Conservation (phyloP, 106 monocot genomes). For the Apostasia ramifera region DNA sequence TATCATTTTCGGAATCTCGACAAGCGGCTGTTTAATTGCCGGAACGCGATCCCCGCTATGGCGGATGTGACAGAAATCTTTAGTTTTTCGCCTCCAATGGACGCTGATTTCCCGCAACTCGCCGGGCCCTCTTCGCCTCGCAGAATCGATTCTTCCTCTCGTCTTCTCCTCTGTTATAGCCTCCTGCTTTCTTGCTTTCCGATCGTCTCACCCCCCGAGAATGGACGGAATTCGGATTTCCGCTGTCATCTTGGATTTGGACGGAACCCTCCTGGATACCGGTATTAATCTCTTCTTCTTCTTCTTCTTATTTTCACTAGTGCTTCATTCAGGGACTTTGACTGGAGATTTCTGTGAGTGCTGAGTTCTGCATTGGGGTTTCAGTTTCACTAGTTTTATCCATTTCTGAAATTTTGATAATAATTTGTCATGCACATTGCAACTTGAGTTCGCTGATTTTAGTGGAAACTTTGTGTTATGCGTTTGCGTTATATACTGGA, state of each 20-base stretch:
- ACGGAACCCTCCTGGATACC: slow-evolving; percentile 59
- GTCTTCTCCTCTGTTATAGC: background rate
- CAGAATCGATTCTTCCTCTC: slow-evolving; percentile 2
- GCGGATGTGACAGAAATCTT: background rate
- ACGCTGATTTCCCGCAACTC: slow-evolving; percentile 5
- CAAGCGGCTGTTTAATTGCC: no score
- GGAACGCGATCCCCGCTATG: background rate
- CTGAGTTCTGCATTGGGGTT: no score
- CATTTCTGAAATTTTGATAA: no score
- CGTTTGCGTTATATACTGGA: background rate
- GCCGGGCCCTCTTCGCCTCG: background rate
- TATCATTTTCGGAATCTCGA: no score
- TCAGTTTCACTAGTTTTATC: no score
- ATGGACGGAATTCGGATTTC: slow-evolving; percentile 21
- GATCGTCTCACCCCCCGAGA: background rate
- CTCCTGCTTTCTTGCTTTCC: background rate
- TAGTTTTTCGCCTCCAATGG: background rate
- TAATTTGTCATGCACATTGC: no score
- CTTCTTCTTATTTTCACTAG: background rate
- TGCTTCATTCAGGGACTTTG: background rate
- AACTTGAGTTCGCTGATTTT: no score
- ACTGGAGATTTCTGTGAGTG: background rate
- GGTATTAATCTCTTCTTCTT: slow-evolving; percentile 7
- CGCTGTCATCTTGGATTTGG: slow-evolving; percentile 56
- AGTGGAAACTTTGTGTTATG: no score